Evolutionary conservation across 148 eudicot genomes (phyloP), one percentile per base, ranked within the genome.

Genomic region (Rhododendron simsii): DNA sequence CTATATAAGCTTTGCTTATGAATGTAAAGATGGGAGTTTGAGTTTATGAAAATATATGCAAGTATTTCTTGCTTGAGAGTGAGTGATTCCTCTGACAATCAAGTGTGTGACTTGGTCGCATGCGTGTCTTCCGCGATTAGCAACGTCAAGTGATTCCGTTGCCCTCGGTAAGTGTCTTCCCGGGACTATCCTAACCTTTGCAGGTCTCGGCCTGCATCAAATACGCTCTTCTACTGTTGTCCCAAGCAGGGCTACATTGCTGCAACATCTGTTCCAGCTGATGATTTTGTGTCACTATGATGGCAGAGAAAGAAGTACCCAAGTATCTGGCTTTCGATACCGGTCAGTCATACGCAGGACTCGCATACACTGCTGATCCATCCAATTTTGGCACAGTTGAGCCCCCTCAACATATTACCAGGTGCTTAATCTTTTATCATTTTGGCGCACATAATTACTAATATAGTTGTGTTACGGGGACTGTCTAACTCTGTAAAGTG

Each of bases 321-420:
- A 84, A 85, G 37, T 85, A 91, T 76, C 45, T 85, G 67, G 81
- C 86, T 81, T 91, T 86, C 76, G 95, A 88, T 12, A 89, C 80
- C 87, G 59, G 91, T 73, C 88, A 89, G 78, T 77, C 44, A 55
- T 91, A 91, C 75, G 81, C 86, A 39, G 90, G 88, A 79, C 76
- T 90, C 33, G 15, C 59, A 20, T 93, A 93, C 88, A 90, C 83
- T 86, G 91, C 81, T 80, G 89, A 93, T 90, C 91, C 85, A 85
- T 61, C 87, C 30, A 80, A 71, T 84, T 92, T 86, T 88, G 91
- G 86, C 33, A 82, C 45, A 53, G 87, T 55, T 80, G 92, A 89
- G 76, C 81, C 92, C 83, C 44, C 44, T 39, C 44, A 39, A 39
- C 44, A 39, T 39, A 39, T 39, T 39, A 39, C 44, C 44, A 39